phyloP scores from a whole-genome alignment of 2,329 filamentous ascomycete genomes.

The Penicillium vulpinum region DNA sequence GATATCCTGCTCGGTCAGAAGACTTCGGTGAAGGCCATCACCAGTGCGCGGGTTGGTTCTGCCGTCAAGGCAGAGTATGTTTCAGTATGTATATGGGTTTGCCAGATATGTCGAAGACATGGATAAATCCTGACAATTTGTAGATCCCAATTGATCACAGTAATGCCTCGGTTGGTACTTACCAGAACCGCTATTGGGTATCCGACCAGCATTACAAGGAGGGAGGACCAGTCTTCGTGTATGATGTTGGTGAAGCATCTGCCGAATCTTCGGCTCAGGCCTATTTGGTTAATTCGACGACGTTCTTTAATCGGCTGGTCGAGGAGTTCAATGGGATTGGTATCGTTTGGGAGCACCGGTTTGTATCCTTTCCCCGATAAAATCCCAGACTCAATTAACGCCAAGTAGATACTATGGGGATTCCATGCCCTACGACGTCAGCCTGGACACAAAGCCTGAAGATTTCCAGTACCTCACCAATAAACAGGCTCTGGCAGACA shows the following conservation, averaged over 20 bases:
- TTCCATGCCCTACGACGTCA: slow-evolving; percentile 41
- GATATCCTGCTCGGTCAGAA: slow-evolving; percentile 11
- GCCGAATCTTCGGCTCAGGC: slow-evolving; percentile 44
- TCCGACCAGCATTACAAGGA: slow-evolving; percentile 56
- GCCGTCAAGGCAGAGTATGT: slow-evolving; percentile 3
- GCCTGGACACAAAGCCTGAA: slow-evolving; percentile 38
- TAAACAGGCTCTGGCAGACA: slow-evolving; percentile 47
- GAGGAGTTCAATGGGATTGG: slow-evolving; percentile 41
- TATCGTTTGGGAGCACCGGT: slow-evolving; percentile 48
- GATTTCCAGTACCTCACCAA: slow-evolving; percentile 46
- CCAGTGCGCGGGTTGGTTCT: background rate
- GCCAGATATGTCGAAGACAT: no score
- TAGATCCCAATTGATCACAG: slow-evolving; percentile 39
- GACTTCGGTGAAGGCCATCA: slow-evolving; percentile 7
- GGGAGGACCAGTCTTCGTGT: slow-evolving; percentile 56
- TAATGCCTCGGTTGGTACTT: slow-evolving; percentile 46
- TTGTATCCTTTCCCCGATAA: background rate
- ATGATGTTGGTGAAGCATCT: slow-evolving; percentile 50
- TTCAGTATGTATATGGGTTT: slow-evolving; percentile 5
- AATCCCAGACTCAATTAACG: slow-evolving; percentile 6
- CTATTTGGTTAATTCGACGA: slow-evolving; percentile 30
- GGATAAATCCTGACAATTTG: background rate
- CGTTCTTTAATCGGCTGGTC: slow-evolving; percentile 35
- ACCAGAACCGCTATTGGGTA: slow-evolving; percentile 58
- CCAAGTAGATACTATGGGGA: slow-evolving; percentile 45